phyloP scores from a whole-genome alignment of 371 early-diverging fungal genomes.

The Mucor racemosus region DNA sequence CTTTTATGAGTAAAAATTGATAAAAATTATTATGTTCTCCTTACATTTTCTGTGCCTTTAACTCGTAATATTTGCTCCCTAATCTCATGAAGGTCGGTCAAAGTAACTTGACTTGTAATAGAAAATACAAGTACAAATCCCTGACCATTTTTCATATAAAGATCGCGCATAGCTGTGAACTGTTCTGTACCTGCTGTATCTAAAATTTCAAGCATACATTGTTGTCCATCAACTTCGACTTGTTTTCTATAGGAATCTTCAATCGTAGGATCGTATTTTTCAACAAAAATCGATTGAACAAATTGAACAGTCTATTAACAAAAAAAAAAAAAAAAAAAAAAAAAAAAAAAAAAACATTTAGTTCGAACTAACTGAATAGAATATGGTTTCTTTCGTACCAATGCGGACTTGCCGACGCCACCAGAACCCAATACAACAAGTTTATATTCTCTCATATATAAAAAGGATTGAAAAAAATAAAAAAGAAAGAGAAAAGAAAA shows the following conservation, averaged over 20 bases:
- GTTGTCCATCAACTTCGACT: constrained; percentile 83
- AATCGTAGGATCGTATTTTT: constrained; percentile 90
- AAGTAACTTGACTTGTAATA: constrained; percentile 83
- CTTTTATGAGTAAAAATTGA: background rate
- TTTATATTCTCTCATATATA: constrained; percentile 76
- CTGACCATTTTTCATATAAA: constrained; percentile 91
- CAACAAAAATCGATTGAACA: constrained; percentile 89
- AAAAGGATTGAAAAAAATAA: background rate
- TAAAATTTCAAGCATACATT: constrained; percentile 88
- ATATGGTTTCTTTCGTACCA: constrained; percentile 56
- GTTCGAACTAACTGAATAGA: background rate
- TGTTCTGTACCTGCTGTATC: constrained; percentile 91
- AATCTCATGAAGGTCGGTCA: constrained; percentile 78
- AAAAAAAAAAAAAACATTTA: background rate
- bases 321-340: no score
- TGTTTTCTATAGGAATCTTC: constrained; percentile 91
- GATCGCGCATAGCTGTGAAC: constrained; percentile 90
- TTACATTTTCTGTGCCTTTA: constrained; percentile 80
- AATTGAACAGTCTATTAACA: constrained; percentile 86
- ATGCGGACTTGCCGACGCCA: constrained; percentile 89
- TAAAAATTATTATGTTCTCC: constrained; percentile 9
- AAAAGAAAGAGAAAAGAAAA: background rate
- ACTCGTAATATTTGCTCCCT: constrained; percentile 83
- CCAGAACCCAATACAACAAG: constrained; percentile 88
- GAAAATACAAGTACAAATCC: constrained; percentile 88